Conservation (phyloP, 2,329 filamentous ascomycete genomes). For the Fusarium anthophilum region DNA sequence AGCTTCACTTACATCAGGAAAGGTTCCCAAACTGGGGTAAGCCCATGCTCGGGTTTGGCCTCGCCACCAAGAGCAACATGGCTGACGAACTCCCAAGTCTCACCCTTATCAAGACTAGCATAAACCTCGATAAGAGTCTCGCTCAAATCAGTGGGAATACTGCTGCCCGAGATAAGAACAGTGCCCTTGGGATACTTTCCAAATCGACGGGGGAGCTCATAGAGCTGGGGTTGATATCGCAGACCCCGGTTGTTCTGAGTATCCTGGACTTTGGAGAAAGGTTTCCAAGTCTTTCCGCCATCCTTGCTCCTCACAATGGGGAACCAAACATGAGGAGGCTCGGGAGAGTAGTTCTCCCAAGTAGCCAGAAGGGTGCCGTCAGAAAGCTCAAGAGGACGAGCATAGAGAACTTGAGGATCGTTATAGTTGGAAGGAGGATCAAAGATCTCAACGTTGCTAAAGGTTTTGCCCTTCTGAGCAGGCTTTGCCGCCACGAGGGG, state of each 20-base stretch:
- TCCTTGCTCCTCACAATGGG: conserved; percentile 65
- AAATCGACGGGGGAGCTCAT: conserved; percentile 67
- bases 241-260: conserved; percentile 71
- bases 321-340: conserved; percentile 65
- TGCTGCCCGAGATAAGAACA: conserved; percentile 68
- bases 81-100: conserved; percentile 73
- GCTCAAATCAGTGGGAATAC: conserved; percentile 67
- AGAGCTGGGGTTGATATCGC: conserved; percentile 75
- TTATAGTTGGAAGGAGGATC: conserved; percentile 55
- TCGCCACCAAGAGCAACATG: conserved; percentile 72
- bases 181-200: conserved; percentile 70
- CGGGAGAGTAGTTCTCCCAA: conserved; percentile 66
- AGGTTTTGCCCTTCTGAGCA: conserved; percentile 20
- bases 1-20: conserved; percentile 59
- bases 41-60: conserved; percentile 69
- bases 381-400: conserved; percentile 55
- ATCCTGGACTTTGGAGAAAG: conserved; percentile 68
- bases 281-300: conserved; percentile 68
- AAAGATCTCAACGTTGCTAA: conserved; percentile 50
- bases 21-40: conserved; percentile 78
- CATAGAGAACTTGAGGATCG: conserved; percentile 55
- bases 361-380: conserved; percentile 61
- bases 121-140: conserved; percentile 76
- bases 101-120: conserved; percentile 67
- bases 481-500: conserved; percentile 26